These are phyloP conservation scores for Rhizopogon sp. DNA, from an alignment of 768 basidiomycete genomes.

Conservation along the genomic window DNA sequence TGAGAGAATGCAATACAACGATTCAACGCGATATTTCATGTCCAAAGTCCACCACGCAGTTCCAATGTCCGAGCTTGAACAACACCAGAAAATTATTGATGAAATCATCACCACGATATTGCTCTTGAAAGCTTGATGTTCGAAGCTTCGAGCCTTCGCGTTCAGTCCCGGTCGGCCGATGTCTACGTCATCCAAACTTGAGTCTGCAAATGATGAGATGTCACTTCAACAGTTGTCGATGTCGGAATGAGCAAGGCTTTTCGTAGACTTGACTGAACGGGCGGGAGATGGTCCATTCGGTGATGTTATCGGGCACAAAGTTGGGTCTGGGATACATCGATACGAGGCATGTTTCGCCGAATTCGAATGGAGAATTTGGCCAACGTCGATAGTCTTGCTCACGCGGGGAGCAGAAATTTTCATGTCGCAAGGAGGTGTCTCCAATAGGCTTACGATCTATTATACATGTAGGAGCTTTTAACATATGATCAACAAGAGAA, in stretches of 20 bases:
- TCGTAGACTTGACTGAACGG: constrained; percentile 6
- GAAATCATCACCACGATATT: constrained; percentile 18
- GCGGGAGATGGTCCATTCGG: background rate
- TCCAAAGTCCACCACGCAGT: background rate
- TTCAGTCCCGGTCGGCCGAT: constrained; percentile 5
- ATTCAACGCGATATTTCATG: background rate
- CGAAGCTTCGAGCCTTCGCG: constrained; percentile 16
- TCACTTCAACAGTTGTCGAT: constrained; percentile 2
- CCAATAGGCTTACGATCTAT: background rate
- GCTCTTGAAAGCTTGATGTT: constrained; percentile 9
- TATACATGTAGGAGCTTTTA: background rate
- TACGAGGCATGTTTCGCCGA: constrained; percentile 8
- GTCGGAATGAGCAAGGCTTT: background rate
- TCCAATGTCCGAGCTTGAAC: background rate
- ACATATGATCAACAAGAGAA: too few relatives aligned
- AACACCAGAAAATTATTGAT: background rate
- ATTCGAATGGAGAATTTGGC: background rate
- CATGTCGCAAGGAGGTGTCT: background rate
- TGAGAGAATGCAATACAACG: background rate
- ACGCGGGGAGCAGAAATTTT: background rate
- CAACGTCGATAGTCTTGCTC: background rate
- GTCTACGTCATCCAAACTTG: constrained; percentile 6
- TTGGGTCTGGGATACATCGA: background rate
- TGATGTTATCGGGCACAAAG: background rate
- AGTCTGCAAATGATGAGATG: constrained; percentile 11